Evolutionary conservation across 2,329 filamentous ascomycete species (phyloP), one percentile per base, ranked within the genome.

Genomic region (Aspergillus ibericus): DNA sequence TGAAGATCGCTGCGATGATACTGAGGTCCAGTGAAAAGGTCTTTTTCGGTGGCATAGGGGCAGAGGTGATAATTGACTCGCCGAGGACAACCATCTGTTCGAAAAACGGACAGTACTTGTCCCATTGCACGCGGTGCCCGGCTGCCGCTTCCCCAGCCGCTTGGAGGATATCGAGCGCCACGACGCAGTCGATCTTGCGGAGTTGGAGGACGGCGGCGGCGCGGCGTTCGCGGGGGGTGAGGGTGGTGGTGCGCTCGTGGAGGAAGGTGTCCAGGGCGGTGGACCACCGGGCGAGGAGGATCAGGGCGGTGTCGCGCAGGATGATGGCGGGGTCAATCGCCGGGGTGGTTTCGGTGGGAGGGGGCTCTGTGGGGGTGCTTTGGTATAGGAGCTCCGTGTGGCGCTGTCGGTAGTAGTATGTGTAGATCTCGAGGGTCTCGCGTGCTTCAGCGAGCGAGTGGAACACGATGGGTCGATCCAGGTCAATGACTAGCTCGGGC

Each of bases 391-490:
- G 48, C 29, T 36, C 48, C 2, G 32, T 50, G 20, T 9, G 36
- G 29, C 16, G 48, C 2, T 50, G 48, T 5, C 48, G 29, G 48
- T 50, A 50, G 20, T 50, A 50, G 15, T 36, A 50, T 5, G 48
- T 50, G 48, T 50, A 50, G 10, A 50, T 25, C 8, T 50, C 48
- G 29, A 50, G 48, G n/a, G 48, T 50, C 7, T 50, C 48, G 16
- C 48, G 48, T 4, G 48, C 48, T 16, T 50, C 48, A 18, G 48
- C 48, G 15, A 50, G 18, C 4, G 48, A 50, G 16, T 50, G 29
- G 16, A 50, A 50, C 8, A 50, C 16, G 18, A 50, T 50, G 29
- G 48, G 48, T 10, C 18, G 25, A 18, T 36, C 7, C 4, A 36
- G 29, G 10, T 50, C 29, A 10, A 50, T 50, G 32, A 36, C 29